A percentile compares a stretch with the other conserved stretches of the same genome.
These are phyloP conservation scores for Allomyces arbusculus DNA, from an alignment of 192 early-diverging fungal species.

Conservation along the genomic window DNA sequence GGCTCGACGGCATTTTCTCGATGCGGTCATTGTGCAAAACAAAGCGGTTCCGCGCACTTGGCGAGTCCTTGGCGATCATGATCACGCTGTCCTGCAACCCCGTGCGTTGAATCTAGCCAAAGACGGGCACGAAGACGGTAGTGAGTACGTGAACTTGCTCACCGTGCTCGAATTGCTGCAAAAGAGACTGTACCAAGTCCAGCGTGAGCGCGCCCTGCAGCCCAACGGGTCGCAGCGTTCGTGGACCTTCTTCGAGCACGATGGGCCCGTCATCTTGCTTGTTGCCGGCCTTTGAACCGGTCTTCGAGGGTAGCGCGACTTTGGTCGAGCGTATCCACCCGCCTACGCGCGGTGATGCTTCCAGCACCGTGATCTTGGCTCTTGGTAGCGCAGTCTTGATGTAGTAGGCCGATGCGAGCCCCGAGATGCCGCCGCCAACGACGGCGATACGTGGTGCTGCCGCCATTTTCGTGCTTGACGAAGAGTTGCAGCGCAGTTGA, in stretches of 20 bases:
- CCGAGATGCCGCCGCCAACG: conserved; percentile 83
- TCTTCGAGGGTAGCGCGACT: conserved; percentile 6
- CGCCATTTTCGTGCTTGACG: conserved; percentile 5
- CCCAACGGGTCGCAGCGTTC: conserved; percentile 56
- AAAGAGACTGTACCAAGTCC: conserved; percentile 39
- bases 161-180: neutral
- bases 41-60: neutral
- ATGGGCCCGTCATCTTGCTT: conserved; percentile 4
- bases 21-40: conserved; percentile 15
- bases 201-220: conserved; percentile 47
- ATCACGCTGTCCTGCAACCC: neutral
- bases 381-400: conserved; percentile 25
- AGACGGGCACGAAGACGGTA: neutral
- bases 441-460: conserved; percentile 34
- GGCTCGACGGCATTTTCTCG: conserved; percentile 32
- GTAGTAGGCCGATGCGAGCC: conserved; percentile 67
- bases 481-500: too few species aligned
- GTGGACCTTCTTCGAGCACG: conserved; percentile 59
- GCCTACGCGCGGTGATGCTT: conserved; percentile 44
- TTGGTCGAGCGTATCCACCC: conserved; percentile 69
- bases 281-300: neutral
- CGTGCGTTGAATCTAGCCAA: neutral
- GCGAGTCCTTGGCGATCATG: neutral
- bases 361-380: conserved; percentile 48
- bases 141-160: neutral